Conservation (phyloP, 345 rosid species). For the Citrus medica region DNA sequence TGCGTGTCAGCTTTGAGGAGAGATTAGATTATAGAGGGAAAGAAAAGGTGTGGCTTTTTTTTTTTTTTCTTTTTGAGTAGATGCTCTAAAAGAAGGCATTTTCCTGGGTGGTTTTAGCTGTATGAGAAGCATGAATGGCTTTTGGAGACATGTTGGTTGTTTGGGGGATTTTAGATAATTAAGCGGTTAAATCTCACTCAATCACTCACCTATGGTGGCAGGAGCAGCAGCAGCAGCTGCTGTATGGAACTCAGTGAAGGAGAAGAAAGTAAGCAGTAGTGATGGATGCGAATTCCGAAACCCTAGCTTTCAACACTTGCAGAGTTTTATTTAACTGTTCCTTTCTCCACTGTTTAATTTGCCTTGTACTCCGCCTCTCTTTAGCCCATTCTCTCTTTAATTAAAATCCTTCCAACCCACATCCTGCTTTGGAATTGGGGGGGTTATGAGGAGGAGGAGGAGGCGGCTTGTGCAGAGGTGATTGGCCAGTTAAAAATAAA, state of each 20-base stretch:
- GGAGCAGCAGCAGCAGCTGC: background rate
- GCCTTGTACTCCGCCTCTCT: conserved; percentile 15
- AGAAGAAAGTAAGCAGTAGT: background rate
- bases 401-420: background rate
- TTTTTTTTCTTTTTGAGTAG: background rate
- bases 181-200: conserved; percentile 12
- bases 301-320: conserved; percentile 30
- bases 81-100: background rate
- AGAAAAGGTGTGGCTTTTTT: background rate
- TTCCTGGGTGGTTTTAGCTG: background rate
- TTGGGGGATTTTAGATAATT: conserved; percentile 25
- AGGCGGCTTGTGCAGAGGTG: conserved; percentile 25
- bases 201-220: conserved; percentile 18
- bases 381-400: conserved; percentile 6
- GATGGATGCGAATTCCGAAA: conserved; percentile 24
- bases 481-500: background rate
- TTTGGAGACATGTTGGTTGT: conserved; percentile 57
- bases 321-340: conserved; percentile 15
- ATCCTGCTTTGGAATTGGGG: background rate
- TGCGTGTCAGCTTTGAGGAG: conserved; percentile 33
- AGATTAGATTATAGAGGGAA: background rate
- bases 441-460: conserved; percentile 20
- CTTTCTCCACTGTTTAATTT: conserved; percentile 2
- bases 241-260: conserved; percentile 8
- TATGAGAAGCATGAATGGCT: conserved; percentile 16